Conservation (phyloP, 306 rosid genomes). For the Prunus mira region DNA sequence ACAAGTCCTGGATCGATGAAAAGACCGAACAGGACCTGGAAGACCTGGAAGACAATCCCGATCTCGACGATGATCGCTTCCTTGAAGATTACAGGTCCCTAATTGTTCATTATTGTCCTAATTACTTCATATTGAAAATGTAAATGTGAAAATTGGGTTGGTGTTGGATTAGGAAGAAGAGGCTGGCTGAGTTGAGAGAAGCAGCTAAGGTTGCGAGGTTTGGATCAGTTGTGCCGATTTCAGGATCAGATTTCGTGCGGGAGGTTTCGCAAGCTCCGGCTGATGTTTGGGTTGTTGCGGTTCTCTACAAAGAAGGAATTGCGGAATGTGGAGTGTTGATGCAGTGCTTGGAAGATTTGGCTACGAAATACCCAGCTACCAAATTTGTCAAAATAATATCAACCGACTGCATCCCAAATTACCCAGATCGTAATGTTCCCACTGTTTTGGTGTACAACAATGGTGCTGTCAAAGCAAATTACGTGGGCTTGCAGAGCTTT, state of each 20-base stretch:
- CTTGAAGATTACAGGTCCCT: constrained; percentile 51
- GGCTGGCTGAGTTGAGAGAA: constrained; percentile 84
- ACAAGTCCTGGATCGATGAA: constrained; percentile 72
- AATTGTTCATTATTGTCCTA: too few species aligned
- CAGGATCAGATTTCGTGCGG: constrained; percentile 93
- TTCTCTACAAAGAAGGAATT: constrained; percentile 91
- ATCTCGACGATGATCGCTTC: constrained; percentile 86
- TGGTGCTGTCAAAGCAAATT: constrained; percentile 86
- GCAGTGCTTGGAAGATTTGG: constrained; percentile 86
- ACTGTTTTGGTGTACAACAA: constrained; percentile 87
- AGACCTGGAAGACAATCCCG: constrained; percentile 73
- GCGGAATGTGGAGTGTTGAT: constrained; percentile 76
- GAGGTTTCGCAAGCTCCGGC: constrained; percentile 97
- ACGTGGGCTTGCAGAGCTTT: constrained; percentile 72
- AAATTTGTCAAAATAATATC: constrained; percentile 93
- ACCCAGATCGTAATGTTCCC: constrained; percentile 85
- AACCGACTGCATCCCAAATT: constrained; percentile 95
- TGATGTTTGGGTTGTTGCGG: constrained; percentile 96
- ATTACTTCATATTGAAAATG: too few species aligned
- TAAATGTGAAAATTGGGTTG: too few species aligned
- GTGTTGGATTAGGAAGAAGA: constrained; percentile 62
- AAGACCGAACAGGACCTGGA: constrained; percentile 79
- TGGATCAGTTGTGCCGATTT: constrained; percentile 78
- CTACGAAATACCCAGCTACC: constrained; percentile 77
- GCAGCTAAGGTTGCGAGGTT: constrained; percentile 70